A percentile compares a stretch with the other conserved stretches of the same genome.
These are phyloP conservation scores for Penicillium nordicum DNA, from an alignment of 2,329 filamentous ascomycete species.

Conservation along the genomic window DNA sequence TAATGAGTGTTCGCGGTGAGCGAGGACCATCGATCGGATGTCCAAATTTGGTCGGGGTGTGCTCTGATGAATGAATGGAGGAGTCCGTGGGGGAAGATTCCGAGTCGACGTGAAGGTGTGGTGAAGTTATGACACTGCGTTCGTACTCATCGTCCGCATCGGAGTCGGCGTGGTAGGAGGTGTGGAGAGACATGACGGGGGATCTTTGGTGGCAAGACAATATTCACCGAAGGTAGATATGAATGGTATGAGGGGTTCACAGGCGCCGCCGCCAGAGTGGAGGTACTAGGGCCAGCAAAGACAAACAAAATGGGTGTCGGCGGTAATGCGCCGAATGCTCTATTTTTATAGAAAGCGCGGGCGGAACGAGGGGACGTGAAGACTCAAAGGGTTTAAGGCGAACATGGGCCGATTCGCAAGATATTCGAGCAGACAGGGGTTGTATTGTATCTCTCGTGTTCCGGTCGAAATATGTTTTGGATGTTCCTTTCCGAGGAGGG, in stretches of 20 bases:
- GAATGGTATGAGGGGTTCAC: neutral
- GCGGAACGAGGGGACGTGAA: neutral
- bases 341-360: slow-evolving; percentile 4
- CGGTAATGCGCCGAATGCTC: slow-evolving; percentile 15
- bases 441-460: neutral
- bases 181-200: slow-evolving; percentile 41
- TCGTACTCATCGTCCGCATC: slow-evolving; percentile 66
- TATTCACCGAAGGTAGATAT: slow-evolving; percentile 1
- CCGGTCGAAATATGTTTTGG: neutral
- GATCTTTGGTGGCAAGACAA: neutral
- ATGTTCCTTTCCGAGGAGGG: slow-evolving; percentile 8
- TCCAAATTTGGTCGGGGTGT: slow-evolving; percentile 61
- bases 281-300: neutral
- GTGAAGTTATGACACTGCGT: slow-evolving; percentile 56
- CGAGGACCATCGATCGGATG: slow-evolving; percentile 50
- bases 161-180: slow-evolving; percentile 59
- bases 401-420: neutral
- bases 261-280: slow-evolving; percentile 6
- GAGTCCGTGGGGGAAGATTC: slow-evolving; percentile 57
- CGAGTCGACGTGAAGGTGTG: slow-evolving; percentile 55
- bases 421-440: neutral
- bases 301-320: slow-evolving; percentile 3
- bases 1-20: slow-evolving; percentile 56
- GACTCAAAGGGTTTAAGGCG: neutral
- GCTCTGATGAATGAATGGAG: slow-evolving; percentile 57